Base-by-base conservation (phyloP, 1,139 yeast species). In the Hyphopichia khmerensis region DNA sequence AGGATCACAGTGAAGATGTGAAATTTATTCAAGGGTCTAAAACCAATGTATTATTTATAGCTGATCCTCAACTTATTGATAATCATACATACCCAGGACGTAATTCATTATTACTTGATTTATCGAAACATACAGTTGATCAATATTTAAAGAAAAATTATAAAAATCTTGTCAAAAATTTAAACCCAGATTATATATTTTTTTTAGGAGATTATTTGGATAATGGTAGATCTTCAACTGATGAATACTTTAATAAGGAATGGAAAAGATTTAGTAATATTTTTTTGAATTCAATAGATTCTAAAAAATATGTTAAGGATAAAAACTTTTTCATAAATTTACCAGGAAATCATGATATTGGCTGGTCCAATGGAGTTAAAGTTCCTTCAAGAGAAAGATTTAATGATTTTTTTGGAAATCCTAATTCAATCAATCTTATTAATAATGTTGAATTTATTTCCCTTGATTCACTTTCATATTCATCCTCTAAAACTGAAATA, bases 291-390 rank as follows among this genome's bases (percentile, higher is more conserved):
- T 26, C 34, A 18, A 34, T 15, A 7, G 29, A 26, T 33, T n/a
- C 24, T 11, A 26, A 33, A 45, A 55, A 43, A 2, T 60, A 67
- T 42, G 46, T 46, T 10, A 52, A 62, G 9, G 65, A 59, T 17
- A 43, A 48, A 30, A 65, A 60, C 42, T 58, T 57, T 53, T 64
- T 67, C 43, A 49, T 59, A 9, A 69, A 72, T 43, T 59, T 75
- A 1, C 78, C 82, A 0, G 84, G 84, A 2, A 79, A 79, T 51
- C 84, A 79, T 52, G 84, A 79, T 57, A 70, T 79, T 33, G 84
- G 84, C 1, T 75, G 72, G 57, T 80, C 75, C 7, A 65, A 77
- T 50, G 73, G 72, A 8, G 80, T 79, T 19, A 66, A 68, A 26
- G 16, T 53, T 3, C 51, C 59, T 8, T 59, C 75, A n/a, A 50